Evolutionary conservation across 768 basidiomycete species (phyloP).

Genomic region (Tulasnella sp.): DNA sequence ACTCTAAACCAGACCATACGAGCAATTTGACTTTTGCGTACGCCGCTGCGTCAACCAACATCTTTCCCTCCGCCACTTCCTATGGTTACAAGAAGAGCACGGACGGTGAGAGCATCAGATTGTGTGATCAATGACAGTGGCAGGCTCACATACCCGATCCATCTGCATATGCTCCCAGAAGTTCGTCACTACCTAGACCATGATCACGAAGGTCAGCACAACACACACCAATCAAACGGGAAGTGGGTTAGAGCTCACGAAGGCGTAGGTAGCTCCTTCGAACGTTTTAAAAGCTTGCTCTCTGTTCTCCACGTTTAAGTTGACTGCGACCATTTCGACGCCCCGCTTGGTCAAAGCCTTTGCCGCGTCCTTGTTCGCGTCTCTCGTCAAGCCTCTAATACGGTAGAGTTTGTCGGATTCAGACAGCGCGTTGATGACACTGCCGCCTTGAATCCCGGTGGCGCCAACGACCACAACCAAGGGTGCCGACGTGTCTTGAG

Average conservation of each 20-base stretch:
- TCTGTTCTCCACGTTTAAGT: slow-evolving; percentile 19
- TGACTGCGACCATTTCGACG: slow-evolving; percentile 24
- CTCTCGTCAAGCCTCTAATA: slow-evolving; percentile 23
- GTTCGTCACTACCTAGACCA: slow-evolving; percentile 17
- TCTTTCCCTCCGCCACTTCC: slow-evolving; percentile 19
- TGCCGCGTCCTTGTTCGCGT: slow-evolving; percentile 20
- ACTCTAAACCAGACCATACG: slow-evolving; percentile 18
- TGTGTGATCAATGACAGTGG: too few relatives aligned
- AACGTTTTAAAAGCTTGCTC: slow-evolving; percentile 20
- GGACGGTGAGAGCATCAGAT: too few relatives aligned
- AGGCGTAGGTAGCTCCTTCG: slow-evolving; percentile 22
- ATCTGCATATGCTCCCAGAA: slow-evolving; percentile 18
- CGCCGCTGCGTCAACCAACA: slow-evolving; percentile 19
- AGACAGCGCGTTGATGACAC: slow-evolving; percentile 22
- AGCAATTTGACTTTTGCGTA: slow-evolving; percentile 18
- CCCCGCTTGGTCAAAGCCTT: slow-evolving; percentile 19
- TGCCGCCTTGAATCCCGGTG: too few relatives aligned
- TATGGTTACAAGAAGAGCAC: too few relatives aligned
- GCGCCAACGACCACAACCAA: too few relatives aligned
- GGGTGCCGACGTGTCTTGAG: too few relatives aligned
- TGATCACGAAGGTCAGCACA: neutral
- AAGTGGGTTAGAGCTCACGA: slow-evolving; percentile 15
- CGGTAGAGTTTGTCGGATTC: slow-evolving; percentile 18
- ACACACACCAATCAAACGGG: too few relatives aligned
- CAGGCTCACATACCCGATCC: neutral